Evolutionary conservation across 148 eudicot species (phyloP), one percentile per base, ranked within the genome.

Genomic region (Amaranthus cruentus): DNA sequence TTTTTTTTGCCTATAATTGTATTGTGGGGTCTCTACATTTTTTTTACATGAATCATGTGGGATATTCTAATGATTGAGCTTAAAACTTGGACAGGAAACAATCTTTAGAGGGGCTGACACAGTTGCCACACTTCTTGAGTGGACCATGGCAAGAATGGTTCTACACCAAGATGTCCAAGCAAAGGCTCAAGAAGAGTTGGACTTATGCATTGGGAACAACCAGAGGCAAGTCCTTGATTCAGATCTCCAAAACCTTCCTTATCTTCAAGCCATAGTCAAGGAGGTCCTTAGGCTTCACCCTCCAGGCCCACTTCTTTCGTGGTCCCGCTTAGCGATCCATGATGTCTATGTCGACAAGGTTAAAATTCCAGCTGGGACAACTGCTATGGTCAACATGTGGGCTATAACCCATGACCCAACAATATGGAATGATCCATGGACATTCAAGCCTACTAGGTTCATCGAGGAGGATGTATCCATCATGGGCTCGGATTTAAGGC

Each of bases 351-450:
- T 92, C 6, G 92, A 76, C 77, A 84, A 88, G 57, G 71, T 75
- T 72, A 69, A 74, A 52, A 72, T 89, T 68, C 97, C 94, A 8
- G 89, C 89, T 65, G 93, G 94, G 70, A 89, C 97, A 7, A 89
- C 92, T 0, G 97, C 94, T 0, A 89, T 91, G 97, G 94, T 91
- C 5, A 91, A 91, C 84, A 91, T 91, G 97, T 91, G 97, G 97
- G 91, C 97, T 75, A 91, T 91, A 53, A 80, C 91, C 58, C 97
- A 87, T 9, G 94, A 91, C 74, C 85, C 91, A 4, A 28, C 82
- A 43, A 73, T 91, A 46, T 91, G 97, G 97, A 68, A 73, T 52
- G 91, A 91, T 53, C 97, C 97, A 38, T 83, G 83, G 86, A 77
- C 78, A 12, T 91, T 89, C 73, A 81, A 52, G 73, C 94, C 94